These are phyloP conservation scores for Leucogyrophana mollusca DNA, from an alignment of 768 basidiomycete genomes.

Conservation along the genomic window DNA sequence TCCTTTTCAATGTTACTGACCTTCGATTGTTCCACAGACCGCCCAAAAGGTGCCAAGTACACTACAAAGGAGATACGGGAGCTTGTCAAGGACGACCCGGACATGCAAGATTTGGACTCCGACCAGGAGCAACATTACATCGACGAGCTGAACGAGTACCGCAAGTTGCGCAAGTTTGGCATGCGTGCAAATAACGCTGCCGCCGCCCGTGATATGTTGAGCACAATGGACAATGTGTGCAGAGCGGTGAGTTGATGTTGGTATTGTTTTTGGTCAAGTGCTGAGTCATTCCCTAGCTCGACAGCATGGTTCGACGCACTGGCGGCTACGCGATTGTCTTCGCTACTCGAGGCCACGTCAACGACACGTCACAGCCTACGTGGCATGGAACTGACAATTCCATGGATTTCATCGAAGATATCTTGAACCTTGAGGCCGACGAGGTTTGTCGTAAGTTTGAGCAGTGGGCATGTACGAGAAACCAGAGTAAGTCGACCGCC, in stretches of 20 bases:
- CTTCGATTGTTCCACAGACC: neutral
- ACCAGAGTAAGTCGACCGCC: slow-evolving; percentile 3
- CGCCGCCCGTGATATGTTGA: slow-evolving; percentile 1
- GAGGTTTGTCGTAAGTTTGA: slow-evolving; percentile 7
- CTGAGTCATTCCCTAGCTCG: neutral
- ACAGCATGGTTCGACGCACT: slow-evolving; percentile 1
- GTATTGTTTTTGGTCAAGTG: too few relatives aligned
- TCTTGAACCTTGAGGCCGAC: slow-evolving; percentile 2
- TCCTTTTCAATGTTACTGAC: too few relatives aligned
- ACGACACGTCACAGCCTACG: slow-evolving; percentile 4
- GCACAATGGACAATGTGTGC: neutral
- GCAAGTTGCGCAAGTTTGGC: neutral
- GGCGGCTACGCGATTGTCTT: slow-evolving; percentile 4
- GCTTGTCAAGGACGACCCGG: neutral
- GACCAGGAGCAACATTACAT: slow-evolving; percentile 2
- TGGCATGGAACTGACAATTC: slow-evolving; percentile 6
- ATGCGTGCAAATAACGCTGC: slow-evolving; percentile 3
- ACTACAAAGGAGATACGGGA: neutral
- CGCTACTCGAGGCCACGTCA: slow-evolving; percentile 8
- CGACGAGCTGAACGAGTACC: neutral
- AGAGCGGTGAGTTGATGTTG: too few relatives aligned
- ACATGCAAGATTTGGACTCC: neutral
- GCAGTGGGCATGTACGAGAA: slow-evolving; percentile 7
- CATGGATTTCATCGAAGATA: slow-evolving; percentile 5
- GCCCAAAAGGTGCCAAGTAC: neutral